These are phyloP conservation scores for Diaporthe citriasiana DNA, from an alignment of 2,329 filamentous ascomycete species.

Conservation along the genomic window DNA sequence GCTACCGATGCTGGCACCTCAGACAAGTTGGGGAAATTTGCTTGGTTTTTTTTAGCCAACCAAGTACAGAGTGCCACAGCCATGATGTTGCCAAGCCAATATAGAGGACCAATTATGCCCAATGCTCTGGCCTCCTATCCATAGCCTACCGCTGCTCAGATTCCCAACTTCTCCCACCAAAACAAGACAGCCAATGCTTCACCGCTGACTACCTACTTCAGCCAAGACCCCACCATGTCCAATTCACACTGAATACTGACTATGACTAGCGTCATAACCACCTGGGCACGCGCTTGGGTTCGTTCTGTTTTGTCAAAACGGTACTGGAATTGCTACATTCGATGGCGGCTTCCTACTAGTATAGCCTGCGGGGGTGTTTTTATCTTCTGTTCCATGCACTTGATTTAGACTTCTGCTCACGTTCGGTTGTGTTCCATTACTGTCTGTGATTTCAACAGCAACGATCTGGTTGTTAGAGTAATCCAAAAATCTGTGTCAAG, in stretches of 20 bases:
- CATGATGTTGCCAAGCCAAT: slow-evolving; percentile 15
- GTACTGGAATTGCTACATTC: neutral
- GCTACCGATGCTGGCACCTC: neutral
- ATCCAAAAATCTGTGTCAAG: neutral
- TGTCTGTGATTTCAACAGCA: too few species aligned
- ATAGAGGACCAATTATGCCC: slow-evolving; percentile 1
- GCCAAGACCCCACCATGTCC: neutral
- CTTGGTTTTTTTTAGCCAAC: neutral
- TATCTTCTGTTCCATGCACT: neutral
- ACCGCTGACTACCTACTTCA: neutral
- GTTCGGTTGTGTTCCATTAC: neutral
- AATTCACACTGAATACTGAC: neutral
- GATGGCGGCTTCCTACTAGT: too few species aligned
- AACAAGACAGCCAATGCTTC: neutral
- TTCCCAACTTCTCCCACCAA: neutral
- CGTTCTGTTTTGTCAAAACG: neutral
- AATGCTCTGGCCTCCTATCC: neutral
- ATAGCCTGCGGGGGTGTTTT: neutral
- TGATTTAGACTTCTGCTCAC: neutral
- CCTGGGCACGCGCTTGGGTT: too few species aligned
- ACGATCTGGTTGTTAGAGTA: neutral
- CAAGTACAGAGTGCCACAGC: neutral
- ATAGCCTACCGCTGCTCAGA: neutral
- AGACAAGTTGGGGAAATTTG: slow-evolving; percentile 4
- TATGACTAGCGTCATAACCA: too few species aligned